These are phyloP conservation scores for Calocera cornea DNA, from an alignment of 768 basidiomycete genomes.

Conservation along the genomic window DNA sequence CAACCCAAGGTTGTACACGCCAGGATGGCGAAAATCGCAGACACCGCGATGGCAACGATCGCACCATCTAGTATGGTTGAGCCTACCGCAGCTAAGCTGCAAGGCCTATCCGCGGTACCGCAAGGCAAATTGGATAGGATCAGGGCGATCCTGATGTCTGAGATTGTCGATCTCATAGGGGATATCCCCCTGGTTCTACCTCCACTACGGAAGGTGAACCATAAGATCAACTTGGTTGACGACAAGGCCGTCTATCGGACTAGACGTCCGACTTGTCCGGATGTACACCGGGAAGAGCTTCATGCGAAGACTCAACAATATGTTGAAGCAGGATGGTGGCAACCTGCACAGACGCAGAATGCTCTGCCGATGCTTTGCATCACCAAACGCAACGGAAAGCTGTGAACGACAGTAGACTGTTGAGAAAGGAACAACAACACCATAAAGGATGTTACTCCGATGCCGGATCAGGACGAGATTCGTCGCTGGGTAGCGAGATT, in stretches of 20 bases:
- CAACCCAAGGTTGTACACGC: too few relatives aligned
- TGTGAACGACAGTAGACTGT: constrained; percentile 28
- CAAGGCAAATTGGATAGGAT: too few relatives aligned
- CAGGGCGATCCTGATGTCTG: not conserved
- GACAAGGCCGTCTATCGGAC: constrained; percentile 23
- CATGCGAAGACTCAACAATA: constrained; percentile 26
- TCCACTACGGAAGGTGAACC: constrained; percentile 30
- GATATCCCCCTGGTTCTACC: constrained; percentile 16
- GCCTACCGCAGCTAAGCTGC: too few relatives aligned
- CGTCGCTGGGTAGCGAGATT: constrained; percentile 21
- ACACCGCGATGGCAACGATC: too few relatives aligned
- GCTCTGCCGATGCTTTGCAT: constrained; percentile 26
- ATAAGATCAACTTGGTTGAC: constrained; percentile 30
- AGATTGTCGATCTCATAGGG: constrained; percentile 10
- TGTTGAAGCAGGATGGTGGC: constrained; percentile 27
- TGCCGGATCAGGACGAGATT: constrained; percentile 33
- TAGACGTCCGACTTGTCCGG: constrained; percentile 24
- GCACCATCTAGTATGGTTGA: too few relatives aligned
- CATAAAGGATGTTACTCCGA: constrained; percentile 27
- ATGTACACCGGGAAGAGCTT: constrained; percentile 21
- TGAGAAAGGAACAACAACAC: constrained; percentile 32
- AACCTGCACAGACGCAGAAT: constrained; percentile 7
- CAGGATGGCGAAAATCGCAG: too few relatives aligned
- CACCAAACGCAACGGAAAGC: constrained; percentile 24
- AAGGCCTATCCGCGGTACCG: too few relatives aligned